Percentiles rank a stretch among this genome's conserved stretches.
Evolutionary conservation across 2,329 filamentous ascomycete genomes (phyloP).

Genomic region (Talaromyces sp.): DNA sequence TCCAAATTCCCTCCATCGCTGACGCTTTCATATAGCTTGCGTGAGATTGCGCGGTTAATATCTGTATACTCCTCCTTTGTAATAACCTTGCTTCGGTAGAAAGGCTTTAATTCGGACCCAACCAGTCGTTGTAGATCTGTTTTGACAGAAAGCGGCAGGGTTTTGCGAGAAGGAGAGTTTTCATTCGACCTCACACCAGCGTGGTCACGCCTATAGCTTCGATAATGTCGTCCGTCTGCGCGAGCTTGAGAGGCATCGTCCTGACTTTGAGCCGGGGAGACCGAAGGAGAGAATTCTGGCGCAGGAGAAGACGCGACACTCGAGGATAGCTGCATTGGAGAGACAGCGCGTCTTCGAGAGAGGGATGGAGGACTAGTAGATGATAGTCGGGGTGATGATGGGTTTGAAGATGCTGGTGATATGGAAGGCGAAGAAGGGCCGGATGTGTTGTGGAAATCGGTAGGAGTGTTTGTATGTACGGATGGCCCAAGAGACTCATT

Average conservation of each 20-base stretch:
- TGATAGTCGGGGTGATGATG: slow-evolving; percentile 34
- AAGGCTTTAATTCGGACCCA: slow-evolving; percentile 71
- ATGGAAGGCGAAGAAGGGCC: slow-evolving; percentile 38
- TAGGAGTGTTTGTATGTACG: slow-evolving; percentile 28
- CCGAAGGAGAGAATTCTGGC: slow-evolving; percentile 66
- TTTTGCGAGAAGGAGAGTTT: slow-evolving; percentile 60
- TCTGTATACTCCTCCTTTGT: slow-evolving; percentile 85
- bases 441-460: slow-evolving; percentile 29
- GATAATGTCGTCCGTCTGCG: slow-evolving; percentile 6
- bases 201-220: neutral
- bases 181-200: slow-evolving; percentile 47
- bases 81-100: slow-evolving; percentile 73
- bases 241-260: slow-evolving; percentile 13
- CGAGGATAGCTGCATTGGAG: slow-evolving; percentile 29
- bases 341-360: slow-evolving; percentile 27
- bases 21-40: slow-evolving; percentile 72
- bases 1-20: slow-evolving; percentile 55
- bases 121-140: slow-evolving; percentile 86
- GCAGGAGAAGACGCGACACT: slow-evolving; percentile 56
- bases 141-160: slow-evolving; percentile 76
- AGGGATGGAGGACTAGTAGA: slow-evolving; percentile 35
- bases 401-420: slow-evolving; percentile 35
- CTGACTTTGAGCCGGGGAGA: slow-evolving; percentile 39
- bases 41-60: slow-evolving; percentile 86
- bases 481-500: slow-evolving; percentile 27